Evolutionary conservation across 1,139 yeast species (phyloP), one percentile per base, ranked within the genome.

Genomic region (Saccharomyces uvarum): DNA sequence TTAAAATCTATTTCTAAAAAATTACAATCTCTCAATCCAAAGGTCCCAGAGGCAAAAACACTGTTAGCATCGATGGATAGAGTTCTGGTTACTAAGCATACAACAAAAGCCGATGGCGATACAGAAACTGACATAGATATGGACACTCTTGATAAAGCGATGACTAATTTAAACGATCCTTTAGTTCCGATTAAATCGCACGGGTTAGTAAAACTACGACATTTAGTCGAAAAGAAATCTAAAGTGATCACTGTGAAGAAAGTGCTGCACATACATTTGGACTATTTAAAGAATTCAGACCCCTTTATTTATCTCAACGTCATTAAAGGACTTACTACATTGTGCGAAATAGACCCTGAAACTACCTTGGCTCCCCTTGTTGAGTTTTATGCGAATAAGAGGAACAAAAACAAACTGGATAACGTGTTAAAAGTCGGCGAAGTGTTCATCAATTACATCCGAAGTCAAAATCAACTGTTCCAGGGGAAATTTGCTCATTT

Each of bases 251-350:
- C 82, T 0, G 54, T 80, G 9, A 80, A 78, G 14, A 78, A 79
- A 54, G 89, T 80, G 0, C 70, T 88, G 42, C 76, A 80, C 31
- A 71, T 89, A 16, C 88, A 87, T 65, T 65, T 88, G 48, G 73
- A 77, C 1, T 89, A 86, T 61, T 71, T 93, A 52, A 78, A 79
- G 53, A 96, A 89, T 63, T 78, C 82, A 0, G 99, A 93, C 59
- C 96, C 98, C 0, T 93, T 84, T 67, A 81, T 93, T 16, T 93
- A 88, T 67, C 69, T 93, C 54, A 91, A 88, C 65, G 87, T 86
- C 0, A 87, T 93, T 58, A 89, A 87, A 63, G 91, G 95, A 0
- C 71, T 93, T 27, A 84, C 82, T 52, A 75, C 78, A 21, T 70
- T 91, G 47, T 73, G 85, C 26, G 79, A 76, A 7, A 63, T 74